A percentile compares a stretch with the other conserved stretches of the same genome.
Conservation (phyloP, 1,284 basidiomycete genomes). For the Stereum hirsutum region DNA sequence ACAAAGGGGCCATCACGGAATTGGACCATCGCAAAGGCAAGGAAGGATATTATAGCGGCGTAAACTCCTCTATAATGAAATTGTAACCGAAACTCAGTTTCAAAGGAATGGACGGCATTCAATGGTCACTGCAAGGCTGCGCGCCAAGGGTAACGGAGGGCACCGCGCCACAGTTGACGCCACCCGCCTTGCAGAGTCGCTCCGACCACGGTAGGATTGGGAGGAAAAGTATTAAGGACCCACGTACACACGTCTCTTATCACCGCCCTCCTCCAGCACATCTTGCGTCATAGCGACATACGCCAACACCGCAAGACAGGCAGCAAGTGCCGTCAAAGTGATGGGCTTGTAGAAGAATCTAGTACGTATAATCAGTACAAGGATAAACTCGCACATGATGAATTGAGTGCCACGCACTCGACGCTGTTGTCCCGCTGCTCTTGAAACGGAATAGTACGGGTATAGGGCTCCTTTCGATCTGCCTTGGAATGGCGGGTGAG, state of each 20-base stretch:
- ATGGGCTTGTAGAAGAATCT: slow-evolving; percentile 81
- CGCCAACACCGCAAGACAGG: slow-evolving; percentile 56
- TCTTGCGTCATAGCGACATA: slow-evolving; percentile 76
- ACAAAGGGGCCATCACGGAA: slow-evolving; percentile 71
- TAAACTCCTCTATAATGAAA: slow-evolving; percentile 31
- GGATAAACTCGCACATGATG: slow-evolving; percentile 6
- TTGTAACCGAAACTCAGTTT: slow-evolving; percentile 34
- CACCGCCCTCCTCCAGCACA: slow-evolving; percentile 67
- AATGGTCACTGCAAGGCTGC: too few relatives aligned
- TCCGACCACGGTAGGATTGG: too few relatives aligned
- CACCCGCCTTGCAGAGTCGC: too few relatives aligned
- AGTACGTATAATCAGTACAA: slow-evolving; percentile 4
- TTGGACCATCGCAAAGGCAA: slow-evolving; percentile 75
- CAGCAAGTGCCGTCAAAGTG: slow-evolving; percentile 60
- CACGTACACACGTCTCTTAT: slow-evolving; percentile 69
- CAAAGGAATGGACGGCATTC: slow-evolving; percentile 3
- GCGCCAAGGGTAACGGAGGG: too few relatives aligned
- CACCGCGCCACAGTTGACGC: too few relatives aligned
- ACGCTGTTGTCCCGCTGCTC: slow-evolving; percentile 73
- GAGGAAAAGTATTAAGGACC: slow-evolving; percentile 3
- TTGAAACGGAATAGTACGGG: slow-evolving; percentile 71
- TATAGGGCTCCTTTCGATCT: slow-evolving; percentile 73
- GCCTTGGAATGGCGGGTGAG: slow-evolving; percentile 35
- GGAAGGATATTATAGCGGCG: slow-evolving; percentile 59
- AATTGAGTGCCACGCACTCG: slow-evolving; percentile 41